Percentiles rank a stretch among this genome's conserved stretches.
phyloP scores from a whole-genome alignment of 257 asterid genomes.

The Jasminum sambac region DNA sequence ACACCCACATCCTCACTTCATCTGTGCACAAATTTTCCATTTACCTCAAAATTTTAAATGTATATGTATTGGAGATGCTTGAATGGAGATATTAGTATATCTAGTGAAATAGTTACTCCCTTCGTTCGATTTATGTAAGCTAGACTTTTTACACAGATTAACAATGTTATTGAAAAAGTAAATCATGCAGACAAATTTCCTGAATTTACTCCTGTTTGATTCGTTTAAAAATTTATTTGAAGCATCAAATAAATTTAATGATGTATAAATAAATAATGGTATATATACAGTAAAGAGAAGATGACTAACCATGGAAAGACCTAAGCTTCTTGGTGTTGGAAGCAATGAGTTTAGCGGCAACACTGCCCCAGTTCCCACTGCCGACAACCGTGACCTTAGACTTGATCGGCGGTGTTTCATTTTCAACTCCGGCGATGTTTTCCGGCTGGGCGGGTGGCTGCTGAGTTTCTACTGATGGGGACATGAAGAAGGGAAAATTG shows the following conservation, averaged over 20 bases:
- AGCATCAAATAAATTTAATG: no score
- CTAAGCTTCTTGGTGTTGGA: slow-evolving; percentile 57
- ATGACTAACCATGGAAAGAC: slow-evolving; percentile 63
- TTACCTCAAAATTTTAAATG: slow-evolving; percentile 2
- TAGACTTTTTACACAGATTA: no score
- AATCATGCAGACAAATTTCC: no score
- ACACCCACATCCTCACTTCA: slow-evolving; percentile 90
- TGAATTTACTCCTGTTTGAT: no score
- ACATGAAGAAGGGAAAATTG: slow-evolving; percentile 29
- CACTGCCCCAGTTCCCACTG: slow-evolving; percentile 96
- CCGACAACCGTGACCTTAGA: slow-evolving; percentile 80
- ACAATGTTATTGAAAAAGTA: no score
- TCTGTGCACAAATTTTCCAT: slow-evolving; percentile 36
- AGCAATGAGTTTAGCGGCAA: slow-evolving; percentile 87
- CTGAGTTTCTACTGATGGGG: slow-evolving; percentile 36
- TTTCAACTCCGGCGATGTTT: slow-evolving; percentile 10
- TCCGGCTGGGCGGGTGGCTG: slow-evolving; percentile 14
- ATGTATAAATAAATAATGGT: not conserved
- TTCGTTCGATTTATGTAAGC: no score
- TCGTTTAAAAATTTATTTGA: no score
- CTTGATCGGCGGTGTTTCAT: slow-evolving; percentile 26
- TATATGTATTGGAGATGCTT: no score
- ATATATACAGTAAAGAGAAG: not conserved
- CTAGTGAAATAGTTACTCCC: no score
- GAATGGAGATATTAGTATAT: no score